These are phyloP conservation scores for Umbelopsis ramanniana DNA, from an alignment of 192 early-diverging fungal species.

Conservation along the genomic window DNA sequence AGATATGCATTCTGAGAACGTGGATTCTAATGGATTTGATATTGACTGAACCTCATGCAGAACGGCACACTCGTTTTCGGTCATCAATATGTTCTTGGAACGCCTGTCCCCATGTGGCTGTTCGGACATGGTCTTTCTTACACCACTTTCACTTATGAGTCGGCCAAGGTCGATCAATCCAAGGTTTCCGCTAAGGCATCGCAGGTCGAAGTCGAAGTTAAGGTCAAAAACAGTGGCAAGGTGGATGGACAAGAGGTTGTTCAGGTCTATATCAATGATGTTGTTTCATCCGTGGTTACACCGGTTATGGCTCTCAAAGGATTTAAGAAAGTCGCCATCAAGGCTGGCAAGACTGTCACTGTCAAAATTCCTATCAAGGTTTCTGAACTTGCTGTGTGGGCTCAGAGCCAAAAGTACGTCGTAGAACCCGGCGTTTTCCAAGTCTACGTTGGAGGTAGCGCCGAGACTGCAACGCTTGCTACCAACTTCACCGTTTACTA, in stretches of 20 bases:
- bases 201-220: slow-evolving; percentile 7
- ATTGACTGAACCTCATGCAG: not conserved
- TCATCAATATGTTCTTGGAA: slow-evolving; percentile 25
- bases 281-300: slow-evolving; percentile 24
- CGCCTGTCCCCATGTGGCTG: slow-evolving; percentile 14
- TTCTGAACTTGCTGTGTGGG: slow-evolving; percentile 18
- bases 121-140: slow-evolving; percentile 27
- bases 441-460: slow-evolving; percentile 17
- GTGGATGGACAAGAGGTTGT: slow-evolving; percentile 22
- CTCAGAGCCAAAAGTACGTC: not conserved
- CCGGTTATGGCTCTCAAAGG: slow-evolving; percentile 12
- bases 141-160: slow-evolving; percentile 18
- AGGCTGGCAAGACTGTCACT: slow-evolving; percentile 22
- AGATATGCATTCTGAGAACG: not conserved
- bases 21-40: too few relatives aligned
- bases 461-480: slow-evolving; percentile 7
- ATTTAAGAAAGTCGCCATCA: slow-evolving; percentile 22
- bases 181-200: not conserved
- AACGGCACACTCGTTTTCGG: slow-evolving; percentile 17
- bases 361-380: slow-evolving; percentile 19
- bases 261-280: slow-evolving; percentile 24
- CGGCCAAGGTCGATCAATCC: not conserved
- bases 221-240: slow-evolving; percentile 6
- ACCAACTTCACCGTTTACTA: slow-evolving; percentile 1
- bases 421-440: slow-evolving; percentile 21